Conservation (phyloP, 1,139 yeast genomes). For the Geotrichum bryndzae region DNA sequence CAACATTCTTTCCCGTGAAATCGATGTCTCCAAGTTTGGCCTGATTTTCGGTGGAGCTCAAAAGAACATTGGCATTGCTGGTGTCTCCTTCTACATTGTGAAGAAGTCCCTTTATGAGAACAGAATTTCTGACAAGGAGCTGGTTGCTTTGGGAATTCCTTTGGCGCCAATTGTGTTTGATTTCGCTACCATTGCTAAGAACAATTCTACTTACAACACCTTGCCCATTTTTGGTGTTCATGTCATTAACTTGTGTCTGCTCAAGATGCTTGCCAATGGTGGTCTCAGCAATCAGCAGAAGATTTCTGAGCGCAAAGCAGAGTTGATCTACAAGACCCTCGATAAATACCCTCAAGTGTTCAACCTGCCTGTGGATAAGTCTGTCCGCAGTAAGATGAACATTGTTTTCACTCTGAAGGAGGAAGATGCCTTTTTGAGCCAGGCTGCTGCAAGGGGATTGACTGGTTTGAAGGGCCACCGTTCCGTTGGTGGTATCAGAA, state of each 20-base stretch:
- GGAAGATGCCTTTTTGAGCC: constrained; percentile 62
- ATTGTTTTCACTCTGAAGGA: constrained; percentile 74
- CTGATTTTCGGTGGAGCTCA: constrained; percentile 88
- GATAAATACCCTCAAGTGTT: constrained; percentile 61
- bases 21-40: constrained; percentile 82
- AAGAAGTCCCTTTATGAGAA: constrained; percentile 64
- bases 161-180: constrained; percentile 84
- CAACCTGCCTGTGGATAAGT: constrained; percentile 57
- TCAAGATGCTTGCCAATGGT: constrained; percentile 56
- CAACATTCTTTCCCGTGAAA: constrained; percentile 71
- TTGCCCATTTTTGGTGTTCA: constrained; percentile 89
- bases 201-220: constrained; percentile 91
- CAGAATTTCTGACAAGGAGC: constrained; percentile 58
- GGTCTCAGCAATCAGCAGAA: constrained; percentile 52
- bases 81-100: constrained; percentile 83
- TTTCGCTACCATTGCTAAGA: constrained; percentile 76
- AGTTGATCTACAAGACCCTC: constrained; percentile 54
- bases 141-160: constrained; percentile 57
- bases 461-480: constrained; percentile 91
- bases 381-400: constrained; percentile 80
- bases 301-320: constrained; percentile 57
- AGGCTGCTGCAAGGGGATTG: constrained; percentile 51
- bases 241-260: constrained; percentile 72
- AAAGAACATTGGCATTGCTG: constrained; percentile 94
- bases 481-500: constrained; percentile 95